These are phyloP conservation scores for Heritiera littoralis DNA, from an alignment of 345 rosid species.

Conservation along the genomic window DNA sequence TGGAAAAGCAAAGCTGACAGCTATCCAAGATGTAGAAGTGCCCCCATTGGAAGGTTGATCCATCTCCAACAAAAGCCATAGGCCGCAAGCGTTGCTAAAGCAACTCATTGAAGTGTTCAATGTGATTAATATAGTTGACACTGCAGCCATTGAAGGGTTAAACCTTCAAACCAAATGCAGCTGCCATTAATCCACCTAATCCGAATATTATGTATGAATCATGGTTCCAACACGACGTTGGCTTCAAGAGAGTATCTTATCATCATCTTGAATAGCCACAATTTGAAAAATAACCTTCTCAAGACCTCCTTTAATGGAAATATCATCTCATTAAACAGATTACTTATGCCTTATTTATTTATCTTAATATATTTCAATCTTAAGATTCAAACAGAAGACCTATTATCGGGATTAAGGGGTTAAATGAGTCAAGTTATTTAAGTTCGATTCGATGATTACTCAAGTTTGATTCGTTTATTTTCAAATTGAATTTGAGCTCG, in stretches of 20 bases:
- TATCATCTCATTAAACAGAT: neutral
- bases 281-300: neutral
- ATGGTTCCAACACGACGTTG: slow-evolving; percentile 4
- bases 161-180: neutral
- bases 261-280: neutral
- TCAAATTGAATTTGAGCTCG: too few species aligned
- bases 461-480: too few species aligned
- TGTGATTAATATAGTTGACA: neutral
- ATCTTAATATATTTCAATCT: neutral
- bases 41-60: slow-evolving; percentile 38
- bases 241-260: neutral
- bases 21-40: slow-evolving; percentile 59
- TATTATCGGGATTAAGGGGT: too few species aligned
- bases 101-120: neutral
- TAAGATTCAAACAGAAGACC: too few species aligned
- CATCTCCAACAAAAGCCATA: neutral
- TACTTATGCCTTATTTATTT: neutral
- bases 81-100: slow-evolving; percentile 20
- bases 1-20: slow-evolving; percentile 63
- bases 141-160: slow-evolving; percentile 9
- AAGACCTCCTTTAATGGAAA: neutral
- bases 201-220: neutral
- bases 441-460: too few species aligned
- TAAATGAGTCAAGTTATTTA: too few species aligned
- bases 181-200: slow-evolving; percentile 4